These are phyloP conservation scores for Cetraspora pellucida DNA, from an alignment of 192 early-diverging fungal species.

Conservation along the genomic window DNA sequence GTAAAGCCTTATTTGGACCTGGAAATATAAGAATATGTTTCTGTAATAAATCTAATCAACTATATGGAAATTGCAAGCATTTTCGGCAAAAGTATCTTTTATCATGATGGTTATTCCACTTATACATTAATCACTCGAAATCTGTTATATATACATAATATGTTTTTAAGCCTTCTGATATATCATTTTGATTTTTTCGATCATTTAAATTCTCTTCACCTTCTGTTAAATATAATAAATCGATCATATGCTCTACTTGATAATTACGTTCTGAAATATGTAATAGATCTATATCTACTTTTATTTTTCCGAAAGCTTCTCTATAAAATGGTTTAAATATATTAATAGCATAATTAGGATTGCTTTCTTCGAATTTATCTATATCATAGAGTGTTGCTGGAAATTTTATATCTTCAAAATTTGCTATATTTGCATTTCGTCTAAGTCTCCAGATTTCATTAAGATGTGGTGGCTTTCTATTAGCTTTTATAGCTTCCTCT, in stretches of 20 bases:
- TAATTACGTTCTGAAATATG: conserved; percentile 7
- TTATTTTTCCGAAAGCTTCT: background rate
- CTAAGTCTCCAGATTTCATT: background rate
- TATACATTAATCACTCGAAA: background rate
- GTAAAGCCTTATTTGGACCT: background rate
- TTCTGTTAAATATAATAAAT: conserved; percentile 13
- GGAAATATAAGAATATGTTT: background rate
- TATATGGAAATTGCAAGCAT: background rate
- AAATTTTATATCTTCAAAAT: conserved; percentile 1
- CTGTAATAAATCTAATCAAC: conserved; percentile 3
- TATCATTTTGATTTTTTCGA: conserved; percentile 8
- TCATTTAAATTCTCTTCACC: conserved; percentile 11
- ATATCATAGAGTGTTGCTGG: conserved; percentile 15
- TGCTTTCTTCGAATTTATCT: conserved; percentile 11
- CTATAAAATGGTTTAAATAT: conserved; percentile 6
- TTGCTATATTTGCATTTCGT: background rate
- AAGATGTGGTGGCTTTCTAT: background rate
- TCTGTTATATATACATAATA: conserved; percentile 4
- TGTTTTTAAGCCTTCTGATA: background rate
- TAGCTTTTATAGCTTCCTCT: background rate
- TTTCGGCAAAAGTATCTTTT: conserved; percentile 9
- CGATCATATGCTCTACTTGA: background rate
- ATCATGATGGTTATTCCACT: background rate
- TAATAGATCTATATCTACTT: background rate
- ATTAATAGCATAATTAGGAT: conserved; percentile 12